Conservation (phyloP, 495 filamentous ascomycete genomes). For the Neurospora sp. region DNA sequence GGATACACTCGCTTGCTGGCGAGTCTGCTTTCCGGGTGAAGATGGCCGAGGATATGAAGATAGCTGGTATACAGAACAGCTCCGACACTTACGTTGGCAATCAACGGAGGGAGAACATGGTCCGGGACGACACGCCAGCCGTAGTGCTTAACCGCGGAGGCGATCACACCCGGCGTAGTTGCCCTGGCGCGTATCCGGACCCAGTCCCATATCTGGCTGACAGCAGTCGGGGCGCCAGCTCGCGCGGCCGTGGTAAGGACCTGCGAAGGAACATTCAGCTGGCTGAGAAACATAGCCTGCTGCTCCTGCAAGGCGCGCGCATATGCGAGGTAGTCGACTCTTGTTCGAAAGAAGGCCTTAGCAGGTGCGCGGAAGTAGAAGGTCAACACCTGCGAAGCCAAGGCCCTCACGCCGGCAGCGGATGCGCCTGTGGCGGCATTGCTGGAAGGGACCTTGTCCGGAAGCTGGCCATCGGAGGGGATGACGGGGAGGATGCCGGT, state of each 20-base stretch:
- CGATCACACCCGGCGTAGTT: constrained; percentile 67
- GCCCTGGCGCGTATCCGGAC: constrained; percentile 55
- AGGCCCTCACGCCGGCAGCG: constrained; percentile 68
- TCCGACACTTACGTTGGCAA: constrained; percentile 79
- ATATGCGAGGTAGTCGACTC: constrained; percentile 66
- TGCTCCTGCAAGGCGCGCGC: constrained; percentile 34
- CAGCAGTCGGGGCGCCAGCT: constrained; percentile 8
- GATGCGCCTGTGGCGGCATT: constrained; percentile 67
- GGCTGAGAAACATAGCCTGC: constrained; percentile 5
- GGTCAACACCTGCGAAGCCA: constrained; percentile 67
- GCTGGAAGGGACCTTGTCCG: constrained; percentile 40
- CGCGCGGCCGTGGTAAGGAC: background rate
- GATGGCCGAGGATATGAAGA: constrained; percentile 60
- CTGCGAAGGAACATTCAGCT: background rate
- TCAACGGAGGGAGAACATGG: constrained; percentile 74
- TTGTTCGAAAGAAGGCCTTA: constrained; percentile 79
- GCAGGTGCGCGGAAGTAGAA: constrained; percentile 86
- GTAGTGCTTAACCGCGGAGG: constrained; percentile 66
- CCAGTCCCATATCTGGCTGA: constrained; percentile 12
- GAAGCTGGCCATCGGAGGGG: constrained; percentile 20
- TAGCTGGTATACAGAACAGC: constrained; percentile 83
- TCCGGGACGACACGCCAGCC: constrained; percentile 85
- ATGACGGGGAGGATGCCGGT: constrained; percentile 29
- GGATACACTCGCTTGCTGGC: constrained; percentile 64
- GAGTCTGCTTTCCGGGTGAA: constrained; percentile 63